Percentiles rank a stretch among this genome's conserved stretches.
Evolutionary conservation across 2,329 filamentous ascomycete genomes (phyloP).

Genomic region (Didymellaceae sp.): DNA sequence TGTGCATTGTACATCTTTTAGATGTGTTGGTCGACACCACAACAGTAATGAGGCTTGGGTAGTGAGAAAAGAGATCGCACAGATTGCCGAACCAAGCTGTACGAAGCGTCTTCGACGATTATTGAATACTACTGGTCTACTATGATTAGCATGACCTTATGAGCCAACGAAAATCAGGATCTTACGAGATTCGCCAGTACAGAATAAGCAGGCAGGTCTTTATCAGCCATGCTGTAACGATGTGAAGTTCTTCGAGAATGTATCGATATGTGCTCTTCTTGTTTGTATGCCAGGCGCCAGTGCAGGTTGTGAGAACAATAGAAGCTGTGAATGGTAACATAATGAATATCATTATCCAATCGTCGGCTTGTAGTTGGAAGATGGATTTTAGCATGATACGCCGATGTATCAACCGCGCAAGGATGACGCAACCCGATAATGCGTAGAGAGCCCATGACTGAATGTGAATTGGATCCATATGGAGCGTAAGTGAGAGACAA

Average conservation of each 20-base stretch:
- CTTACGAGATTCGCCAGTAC: constrained; percentile 41
- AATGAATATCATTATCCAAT: constrained; percentile 37
- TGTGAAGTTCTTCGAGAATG: constrained; percentile 36
- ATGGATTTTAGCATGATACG: constrained; percentile 30
- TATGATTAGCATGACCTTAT: constrained; percentile 3
- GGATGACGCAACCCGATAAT: constrained; percentile 29
- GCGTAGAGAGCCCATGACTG: constrained; percentile 36
- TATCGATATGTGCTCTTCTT: constrained; percentile 27
- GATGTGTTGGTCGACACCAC: constrained; percentile 27
- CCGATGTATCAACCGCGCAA: constrained; percentile 31
- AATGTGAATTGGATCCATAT: constrained; percentile 22
- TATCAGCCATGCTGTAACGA: constrained; percentile 35
- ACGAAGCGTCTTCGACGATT: constrained; percentile 16
- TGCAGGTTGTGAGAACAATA: constrained; percentile 25
- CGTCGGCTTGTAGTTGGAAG: constrained; percentile 33
- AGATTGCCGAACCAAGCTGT: constrained; percentile 21
- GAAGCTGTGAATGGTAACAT: constrained; percentile 31
- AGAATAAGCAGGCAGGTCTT: constrained; percentile 38
- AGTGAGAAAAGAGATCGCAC: constrained; percentile 27
- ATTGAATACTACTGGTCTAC: constrained; percentile 22
- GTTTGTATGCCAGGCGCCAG: not conserved
- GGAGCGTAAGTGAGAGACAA: not conserved
- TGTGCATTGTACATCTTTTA: constrained; percentile 23
- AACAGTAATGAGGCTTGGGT: constrained; percentile 27
- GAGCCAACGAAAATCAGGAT: not conserved